Evolutionary conservation across 495 filamentous ascomycete genomes (phyloP).

Genomic region (Cercophora sp.): DNA sequence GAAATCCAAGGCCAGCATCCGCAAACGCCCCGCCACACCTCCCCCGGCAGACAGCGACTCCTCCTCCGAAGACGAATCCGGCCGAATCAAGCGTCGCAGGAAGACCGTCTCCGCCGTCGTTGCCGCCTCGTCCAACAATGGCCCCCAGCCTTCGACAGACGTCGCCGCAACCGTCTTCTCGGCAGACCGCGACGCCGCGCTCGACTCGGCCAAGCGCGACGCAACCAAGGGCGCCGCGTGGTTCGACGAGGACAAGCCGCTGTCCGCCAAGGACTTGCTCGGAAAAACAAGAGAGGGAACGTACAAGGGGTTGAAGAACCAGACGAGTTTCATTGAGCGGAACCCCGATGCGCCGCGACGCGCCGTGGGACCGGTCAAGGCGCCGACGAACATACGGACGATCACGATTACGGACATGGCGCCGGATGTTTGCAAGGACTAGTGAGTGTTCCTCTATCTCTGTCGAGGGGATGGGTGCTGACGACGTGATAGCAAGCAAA

Average conservation of each 20-base stretch:
- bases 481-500: no score
- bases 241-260: slow-evolving; percentile 66
- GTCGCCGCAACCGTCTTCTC: slow-evolving; percentile 51
- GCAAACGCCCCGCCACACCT: slow-evolving; percentile 80
- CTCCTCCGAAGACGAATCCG: slow-evolving; percentile 74
- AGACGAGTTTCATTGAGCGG: slow-evolving; percentile 71
- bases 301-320: slow-evolving; percentile 71
- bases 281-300: slow-evolving; percentile 68
- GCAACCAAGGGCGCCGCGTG: slow-evolving; percentile 92
- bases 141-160: slow-evolving; percentile 35
- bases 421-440: slow-evolving; percentile 92
- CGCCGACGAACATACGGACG: slow-evolving; percentile 84
- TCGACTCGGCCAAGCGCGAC: slow-evolving; percentile 65
- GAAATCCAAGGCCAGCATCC: slow-evolving; percentile 71
- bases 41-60: slow-evolving; percentile 61
- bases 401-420: slow-evolving; percentile 88
- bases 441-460: not conserved
- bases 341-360: slow-evolving; percentile 73
- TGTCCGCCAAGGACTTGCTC: slow-evolving; percentile 59
- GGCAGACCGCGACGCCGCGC: slow-evolving; percentile 57
- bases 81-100: slow-evolving; percentile 73
- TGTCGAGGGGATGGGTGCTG: no score
- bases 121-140: slow-evolving; percentile 49
- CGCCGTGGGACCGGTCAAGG: slow-evolving; percentile 79
- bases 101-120: slow-evolving; percentile 55